Base-by-base conservation (phyloP, 148 eudicot species). In the Selenicereus undatus region DNA sequence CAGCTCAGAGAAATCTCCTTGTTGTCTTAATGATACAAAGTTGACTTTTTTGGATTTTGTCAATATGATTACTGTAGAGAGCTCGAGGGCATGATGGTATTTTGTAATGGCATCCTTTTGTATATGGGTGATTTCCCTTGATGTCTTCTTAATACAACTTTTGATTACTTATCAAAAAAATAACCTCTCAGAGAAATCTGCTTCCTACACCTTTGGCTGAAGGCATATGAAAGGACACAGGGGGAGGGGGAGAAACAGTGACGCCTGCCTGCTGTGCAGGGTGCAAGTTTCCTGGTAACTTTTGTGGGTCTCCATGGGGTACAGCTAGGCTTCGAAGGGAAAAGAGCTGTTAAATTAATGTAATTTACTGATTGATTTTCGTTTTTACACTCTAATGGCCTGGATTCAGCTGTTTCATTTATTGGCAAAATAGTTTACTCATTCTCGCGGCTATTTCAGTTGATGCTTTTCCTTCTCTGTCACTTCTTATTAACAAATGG, bases 401-500 rank as follows among this genome's bases (percentile, higher is more conserved):
- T 70, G 73, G 20, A 52, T 50, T 8, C n/a, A 78, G 32, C n/a
- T 42, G 17, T 30, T 42, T 72, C 27, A 24, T 73, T 32, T 26
- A 20, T 60, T 73, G 58, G 39, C 27, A 26, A 8, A 12, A 43
- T 74, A 27, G 14, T 27, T 74, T 64, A 64, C 16, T 43, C 71
- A 60, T 8, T 74, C 21, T 74, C 3, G 42, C 8, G 62, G 42
- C 18, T 24, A 29, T n/a, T 60, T 24, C 24, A 52, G 52, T 52
- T 74, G 6, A 30, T 29, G 8, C 50, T 26, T 27, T 66, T 42
- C 22, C 21, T 13, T 78, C 30, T 22, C 30, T 22, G 11, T n/a
- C 66, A 50, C 35, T 80, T 54, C 26, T 81, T 65, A 74, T 64
- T 78, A 29, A 29, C 71, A 32, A 71, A 56, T 83, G 75, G 66